Evolutionary conservation across 2,329 filamentous ascomycete genomes (phyloP).

Genomic region (Botryosphaeria dothidea): DNA sequence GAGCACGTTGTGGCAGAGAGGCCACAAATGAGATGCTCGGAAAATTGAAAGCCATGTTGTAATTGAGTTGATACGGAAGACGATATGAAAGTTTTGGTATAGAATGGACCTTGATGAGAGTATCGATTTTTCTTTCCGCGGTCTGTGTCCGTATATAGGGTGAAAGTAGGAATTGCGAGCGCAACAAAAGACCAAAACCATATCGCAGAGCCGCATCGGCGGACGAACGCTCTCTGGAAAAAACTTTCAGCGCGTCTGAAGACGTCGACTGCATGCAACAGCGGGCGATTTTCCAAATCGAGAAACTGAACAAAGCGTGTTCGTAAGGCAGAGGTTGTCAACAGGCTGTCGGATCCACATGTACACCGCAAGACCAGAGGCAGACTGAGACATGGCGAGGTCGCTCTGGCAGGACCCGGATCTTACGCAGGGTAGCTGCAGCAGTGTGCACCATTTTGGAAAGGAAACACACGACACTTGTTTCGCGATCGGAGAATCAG

Average conservation of each 20-base stretch:
- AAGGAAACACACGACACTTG: background rate
- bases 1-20: background rate
- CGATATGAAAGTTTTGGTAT: too few species aligned
- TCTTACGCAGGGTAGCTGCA: background rate
- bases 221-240: too few species aligned
- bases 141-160: too few species aligned
- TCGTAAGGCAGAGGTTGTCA: background rate
- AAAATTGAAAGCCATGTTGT: background rate
- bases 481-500: background rate
- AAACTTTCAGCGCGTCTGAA: background rate
- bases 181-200: background rate
- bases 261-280: background rate
- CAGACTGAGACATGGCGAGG: background rate
- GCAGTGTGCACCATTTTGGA: background rate
- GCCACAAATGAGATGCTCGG: slow-evolving; percentile 1
- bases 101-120: too few species aligned
- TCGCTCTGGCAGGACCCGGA: background rate
- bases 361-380: background rate
- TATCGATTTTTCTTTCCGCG: too few species aligned
- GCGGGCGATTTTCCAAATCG: background rate
- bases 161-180: too few species aligned
- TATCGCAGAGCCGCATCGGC: background rate
- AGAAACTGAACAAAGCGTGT: background rate
- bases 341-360: background rate
- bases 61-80: background rate